Conservation (phyloP, 306 rosid species). For the Dicorynia guianensis region DNA sequence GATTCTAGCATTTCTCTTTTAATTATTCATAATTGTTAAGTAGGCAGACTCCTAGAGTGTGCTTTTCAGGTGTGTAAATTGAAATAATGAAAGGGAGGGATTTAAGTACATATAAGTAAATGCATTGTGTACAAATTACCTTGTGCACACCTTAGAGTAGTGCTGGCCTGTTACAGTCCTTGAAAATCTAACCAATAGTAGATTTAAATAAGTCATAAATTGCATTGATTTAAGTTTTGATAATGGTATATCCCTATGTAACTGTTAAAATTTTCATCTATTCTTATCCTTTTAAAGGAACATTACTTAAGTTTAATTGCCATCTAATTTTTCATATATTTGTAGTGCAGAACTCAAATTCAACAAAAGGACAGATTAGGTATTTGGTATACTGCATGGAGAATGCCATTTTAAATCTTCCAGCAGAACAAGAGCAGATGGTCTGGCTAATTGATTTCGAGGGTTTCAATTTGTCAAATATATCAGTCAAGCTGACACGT, state of each 20-base stretch:
- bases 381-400: constrained; percentile 94
- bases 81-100: constrained; percentile 23
- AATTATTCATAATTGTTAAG: neutral
- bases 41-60: constrained; percentile 5
- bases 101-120: neutral
- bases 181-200: neutral
- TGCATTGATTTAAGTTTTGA: neutral
- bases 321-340: constrained; percentile 13
- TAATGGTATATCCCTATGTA: neutral
- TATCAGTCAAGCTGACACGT: constrained; percentile 80
- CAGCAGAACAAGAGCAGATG: constrained; percentile 79
- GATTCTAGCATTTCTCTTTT: constrained; percentile 28
- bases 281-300: constrained; percentile 16
- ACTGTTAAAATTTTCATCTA: constrained; percentile 9
- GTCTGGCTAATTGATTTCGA: constrained; percentile 94
- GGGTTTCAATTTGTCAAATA: constrained; percentile 76
- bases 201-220: neutral
- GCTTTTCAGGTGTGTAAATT: constrained; percentile 22
- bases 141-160: neutral
- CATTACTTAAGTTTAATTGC: neutral
- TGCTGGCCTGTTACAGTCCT: neutral
- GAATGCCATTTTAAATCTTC: constrained; percentile 76
- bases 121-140: neutral
- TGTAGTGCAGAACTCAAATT: constrained; percentile 80
- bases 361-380: constrained; percentile 79